Conservation (phyloP, 345 rosid species). For the Salix caprea region DNA sequence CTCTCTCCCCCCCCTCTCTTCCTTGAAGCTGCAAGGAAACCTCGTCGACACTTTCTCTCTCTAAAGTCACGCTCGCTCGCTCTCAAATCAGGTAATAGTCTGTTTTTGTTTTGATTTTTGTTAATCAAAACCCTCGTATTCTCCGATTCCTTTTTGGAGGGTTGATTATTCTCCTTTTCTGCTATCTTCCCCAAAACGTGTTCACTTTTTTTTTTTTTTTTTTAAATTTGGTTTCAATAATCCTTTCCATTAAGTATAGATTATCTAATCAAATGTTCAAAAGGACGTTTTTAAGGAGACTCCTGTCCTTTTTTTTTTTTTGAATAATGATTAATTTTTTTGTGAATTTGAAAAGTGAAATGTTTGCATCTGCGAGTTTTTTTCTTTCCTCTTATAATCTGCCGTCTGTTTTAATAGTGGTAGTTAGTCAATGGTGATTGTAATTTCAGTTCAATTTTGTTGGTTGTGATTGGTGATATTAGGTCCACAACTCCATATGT, state of each 20-base stretch:
- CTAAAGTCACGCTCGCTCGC: background rate
- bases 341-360: background rate
- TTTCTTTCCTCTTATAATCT: background rate
- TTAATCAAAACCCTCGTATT: background rate
- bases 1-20: background rate
- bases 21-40: background rate
- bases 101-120: background rate
- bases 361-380: background rate
- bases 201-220: background rate
- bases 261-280: background rate
- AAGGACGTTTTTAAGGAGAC: background rate
- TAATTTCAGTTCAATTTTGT: background rate
- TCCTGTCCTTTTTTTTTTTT: background rate
- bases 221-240: background rate
- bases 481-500: background rate
- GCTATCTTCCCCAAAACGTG: constrained; percentile 1
- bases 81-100: constrained; percentile 1
- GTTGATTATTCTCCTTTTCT: background rate
- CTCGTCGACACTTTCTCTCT: background rate
- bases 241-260: background rate
- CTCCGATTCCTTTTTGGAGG: background rate
- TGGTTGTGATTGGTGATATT: background rate
- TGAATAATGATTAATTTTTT: background rate
- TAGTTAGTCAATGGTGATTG: background rate
- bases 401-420: background rate